phyloP scores from a whole-genome alignment of 495 filamentous ascomycete genomes.

The Pseudevernia furfuracea region DNA sequence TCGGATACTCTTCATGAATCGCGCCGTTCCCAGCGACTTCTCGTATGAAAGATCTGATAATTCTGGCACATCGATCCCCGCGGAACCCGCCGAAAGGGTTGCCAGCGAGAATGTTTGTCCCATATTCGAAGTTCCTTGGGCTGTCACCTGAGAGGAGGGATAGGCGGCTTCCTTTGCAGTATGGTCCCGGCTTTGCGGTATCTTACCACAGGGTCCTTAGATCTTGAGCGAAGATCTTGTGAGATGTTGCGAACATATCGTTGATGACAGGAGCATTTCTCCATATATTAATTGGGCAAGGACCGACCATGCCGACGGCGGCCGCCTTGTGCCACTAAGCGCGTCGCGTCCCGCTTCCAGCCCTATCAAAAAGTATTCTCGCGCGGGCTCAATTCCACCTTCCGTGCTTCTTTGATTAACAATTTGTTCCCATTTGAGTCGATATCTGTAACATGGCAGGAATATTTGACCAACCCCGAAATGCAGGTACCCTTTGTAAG shows the following conservation, averaged over 20 bases:
- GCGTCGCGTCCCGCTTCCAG: conserved; percentile 7
- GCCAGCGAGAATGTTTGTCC: conserved; percentile 94
- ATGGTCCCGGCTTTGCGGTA: conserved; percentile 4
- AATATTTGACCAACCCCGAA: conserved; percentile 82
- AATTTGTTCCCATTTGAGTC: not conserved
- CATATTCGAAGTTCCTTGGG: conserved; percentile 45
- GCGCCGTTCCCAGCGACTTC: conserved; percentile 82
- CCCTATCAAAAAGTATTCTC: conserved; percentile 11
- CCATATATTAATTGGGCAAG: not conserved
- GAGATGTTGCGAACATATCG: not conserved
- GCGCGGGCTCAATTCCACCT: not conserved
- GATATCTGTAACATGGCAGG: conserved; percentile 56
- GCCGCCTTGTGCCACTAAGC: not conserved
- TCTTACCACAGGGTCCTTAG: not conserved
- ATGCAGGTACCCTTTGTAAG: conserved; percentile 66
- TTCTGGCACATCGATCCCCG: conserved; percentile 89
- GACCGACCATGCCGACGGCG: too few species aligned
- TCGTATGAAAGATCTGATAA: conserved; percentile 84
- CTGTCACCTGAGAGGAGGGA: not conserved
- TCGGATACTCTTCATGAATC: conserved; percentile 94
- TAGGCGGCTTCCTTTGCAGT: conserved; percentile 7
- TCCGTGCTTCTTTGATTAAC: not conserved
- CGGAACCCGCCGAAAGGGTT: conserved; percentile 79
- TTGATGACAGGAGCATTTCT: not conserved
- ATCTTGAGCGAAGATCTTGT: not conserved